phyloP scores from a whole-genome alignment of 106 monocot species.

The Dendrobium chrysotoxum region DNA sequence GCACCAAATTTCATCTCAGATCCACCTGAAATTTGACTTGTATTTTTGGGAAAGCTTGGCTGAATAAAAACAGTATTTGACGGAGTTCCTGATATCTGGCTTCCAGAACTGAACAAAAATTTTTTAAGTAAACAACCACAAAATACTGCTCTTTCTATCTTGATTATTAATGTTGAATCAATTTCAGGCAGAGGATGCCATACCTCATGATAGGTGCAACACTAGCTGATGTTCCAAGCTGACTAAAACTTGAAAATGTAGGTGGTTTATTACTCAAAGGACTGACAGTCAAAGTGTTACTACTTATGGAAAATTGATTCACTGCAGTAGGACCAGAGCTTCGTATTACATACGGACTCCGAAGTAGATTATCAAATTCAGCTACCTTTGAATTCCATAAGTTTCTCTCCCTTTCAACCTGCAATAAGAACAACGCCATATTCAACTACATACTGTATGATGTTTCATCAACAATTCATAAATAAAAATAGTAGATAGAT shows the following conservation, averaged over 20 bases:
- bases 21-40: slow-evolving; percentile 26
- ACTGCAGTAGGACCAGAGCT: slow-evolving; percentile 11
- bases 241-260: slow-evolving; percentile 66
- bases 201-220: slow-evolving; percentile 34
- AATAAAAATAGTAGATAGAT: not conserved
- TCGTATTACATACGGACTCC: slow-evolving; percentile 39
- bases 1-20: slow-evolving; percentile 39
- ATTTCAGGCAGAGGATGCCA: not conserved
- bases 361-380: slow-evolving; percentile 76
- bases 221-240: slow-evolving; percentile 43
- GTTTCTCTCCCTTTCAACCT: slow-evolving; percentile 93
- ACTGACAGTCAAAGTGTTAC: slow-evolving; percentile 5
- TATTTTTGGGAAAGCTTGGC: slow-evolving; percentile 16
- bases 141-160: not conserved
- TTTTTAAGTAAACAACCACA: not conserved
- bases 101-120: slow-evolving; percentile 27
- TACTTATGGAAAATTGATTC: slow-evolving; percentile 24
- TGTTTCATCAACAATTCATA: not conserved
- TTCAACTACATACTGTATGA: not conserved
- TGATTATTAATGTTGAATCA: not conserved
- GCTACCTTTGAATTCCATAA: slow-evolving; percentile 60
- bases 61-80: slow-evolving; percentile 36
- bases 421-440: slow-evolving; percentile 16
- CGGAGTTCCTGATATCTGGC: slow-evolving; percentile 13
- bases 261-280: slow-evolving; percentile 37